These are phyloP conservation scores for Nothophaeocryptopus gaeumannii DNA, from an alignment of 2,329 filamentous ascomycete species.

Conservation along the genomic window DNA sequence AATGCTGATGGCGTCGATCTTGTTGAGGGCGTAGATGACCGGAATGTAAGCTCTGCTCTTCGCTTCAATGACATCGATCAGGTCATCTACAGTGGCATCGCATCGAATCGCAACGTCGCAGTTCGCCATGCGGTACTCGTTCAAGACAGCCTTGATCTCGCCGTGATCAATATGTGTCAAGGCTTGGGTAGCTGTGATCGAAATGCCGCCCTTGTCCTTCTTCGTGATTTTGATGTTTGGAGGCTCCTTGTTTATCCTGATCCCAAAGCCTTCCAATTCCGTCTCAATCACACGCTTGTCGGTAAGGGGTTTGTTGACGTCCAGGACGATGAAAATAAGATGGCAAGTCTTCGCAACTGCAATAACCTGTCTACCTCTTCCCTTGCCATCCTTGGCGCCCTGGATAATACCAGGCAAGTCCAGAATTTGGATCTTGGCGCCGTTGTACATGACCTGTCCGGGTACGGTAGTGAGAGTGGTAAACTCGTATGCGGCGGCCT, in stretches of 20 bases:
- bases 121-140: conserved; percentile 92
- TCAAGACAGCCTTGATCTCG: conserved; percentile 97
- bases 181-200: conserved; percentile 91
- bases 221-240: conserved; percentile 99
- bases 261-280: conserved; percentile 95
- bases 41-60: conserved; percentile 95
- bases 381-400: conserved; percentile 96
- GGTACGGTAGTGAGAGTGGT: conserved; percentile 97
- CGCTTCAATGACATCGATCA: conserved; percentile 93
- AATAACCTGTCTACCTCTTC: conserved; percentile 96
- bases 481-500: conserved; percentile 97
- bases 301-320: conserved; percentile 96
- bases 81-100: conserved; percentile 93
- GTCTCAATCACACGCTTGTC: conserved; percentile 95
- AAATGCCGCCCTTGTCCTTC: conserved; percentile 97
- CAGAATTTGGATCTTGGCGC: conserved; percentile 95
- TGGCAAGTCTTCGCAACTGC: conserved; percentile 98
- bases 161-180: conserved; percentile 90
- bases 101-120: conserved; percentile 97
- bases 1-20: conserved; percentile 97
- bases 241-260: conserved; percentile 93
- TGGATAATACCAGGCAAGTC: conserved; percentile 98
- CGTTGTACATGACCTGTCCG: conserved; percentile 93
- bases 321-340: conserved; percentile 96
- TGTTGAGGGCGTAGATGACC: conserved; percentile 98